A percentile compares a stretch with the other conserved stretches of the same genome.
Evolutionary conservation across 2,329 filamentous ascomycete genomes (phyloP).

Genomic region (Claviceps sp.): DNA sequence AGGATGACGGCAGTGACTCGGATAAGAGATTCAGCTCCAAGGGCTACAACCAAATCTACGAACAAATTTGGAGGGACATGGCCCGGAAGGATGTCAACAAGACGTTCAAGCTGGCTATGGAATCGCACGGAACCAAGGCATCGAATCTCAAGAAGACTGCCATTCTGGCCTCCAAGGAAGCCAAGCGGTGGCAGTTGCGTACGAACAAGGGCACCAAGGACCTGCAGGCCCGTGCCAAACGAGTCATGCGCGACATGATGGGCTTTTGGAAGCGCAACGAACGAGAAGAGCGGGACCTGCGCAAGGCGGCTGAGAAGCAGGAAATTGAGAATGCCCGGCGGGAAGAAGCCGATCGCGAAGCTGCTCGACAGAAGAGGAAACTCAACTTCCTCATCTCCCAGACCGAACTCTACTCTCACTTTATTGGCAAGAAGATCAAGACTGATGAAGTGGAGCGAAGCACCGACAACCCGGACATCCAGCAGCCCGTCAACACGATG

Average conservation of each 20-base stretch:
- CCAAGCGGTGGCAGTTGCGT: slow-evolving; percentile 88
- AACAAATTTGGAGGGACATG: slow-evolving; percentile 93
- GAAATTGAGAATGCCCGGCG: slow-evolving; percentile 94
- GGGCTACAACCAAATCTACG: slow-evolving; percentile 92
- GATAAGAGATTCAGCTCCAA: slow-evolving; percentile 69
- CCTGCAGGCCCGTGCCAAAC: slow-evolving; percentile 89
- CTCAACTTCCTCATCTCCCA: slow-evolving; percentile 99
- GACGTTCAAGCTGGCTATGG: slow-evolving; percentile 74
- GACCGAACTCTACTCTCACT: slow-evolving; percentile 97
- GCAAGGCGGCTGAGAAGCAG: slow-evolving; percentile 87
- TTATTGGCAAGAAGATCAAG: slow-evolving; percentile 98
- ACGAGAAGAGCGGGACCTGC: slow-evolving; percentile 85
- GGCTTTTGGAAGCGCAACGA: slow-evolving; percentile 99
- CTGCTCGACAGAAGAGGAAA: slow-evolving; percentile 93
- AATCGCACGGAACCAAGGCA: slow-evolving; percentile 73
- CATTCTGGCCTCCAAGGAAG: slow-evolving; percentile 91
- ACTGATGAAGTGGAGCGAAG: slow-evolving; percentile 88
- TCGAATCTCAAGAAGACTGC: slow-evolving; percentile 98
- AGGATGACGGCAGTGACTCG: slow-evolving; percentile 37
- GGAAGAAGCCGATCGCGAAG: slow-evolving; percentile 93
- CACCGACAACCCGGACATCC: slow-evolving; percentile 66
- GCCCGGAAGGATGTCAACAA: slow-evolving; percentile 89
- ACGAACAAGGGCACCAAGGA: slow-evolving; percentile 99
- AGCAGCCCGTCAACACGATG: slow-evolving; percentile 32
- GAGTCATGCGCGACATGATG: slow-evolving; percentile 99